Evolutionary conservation across 176 grass and related monocot genomes (phyloP).

Genomic region (Aechmea fasciata): DNA sequence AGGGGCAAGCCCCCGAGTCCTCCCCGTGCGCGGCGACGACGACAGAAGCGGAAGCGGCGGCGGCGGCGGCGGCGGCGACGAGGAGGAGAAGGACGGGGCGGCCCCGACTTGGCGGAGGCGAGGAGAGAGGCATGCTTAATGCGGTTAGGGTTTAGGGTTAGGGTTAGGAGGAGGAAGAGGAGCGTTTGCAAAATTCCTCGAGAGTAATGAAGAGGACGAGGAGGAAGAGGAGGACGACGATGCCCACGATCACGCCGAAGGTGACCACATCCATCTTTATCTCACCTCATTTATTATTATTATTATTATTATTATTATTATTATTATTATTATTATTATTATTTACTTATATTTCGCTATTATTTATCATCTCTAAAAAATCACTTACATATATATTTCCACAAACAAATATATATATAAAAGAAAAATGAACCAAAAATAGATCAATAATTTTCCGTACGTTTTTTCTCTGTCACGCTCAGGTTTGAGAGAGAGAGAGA

Average conservation of each 20-base stretch:
- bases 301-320: constrained; percentile 4
- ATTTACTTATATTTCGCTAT: background rate
- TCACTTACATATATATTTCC: background rate
- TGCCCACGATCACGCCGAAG: constrained; percentile 54
- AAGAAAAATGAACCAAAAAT: background rate
- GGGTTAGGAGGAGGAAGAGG: constrained; percentile 14
- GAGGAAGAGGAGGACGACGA: constrained; percentile 19
- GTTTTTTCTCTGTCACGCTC: no score
- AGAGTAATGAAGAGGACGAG: constrained; percentile 55
- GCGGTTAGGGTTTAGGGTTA: no score
- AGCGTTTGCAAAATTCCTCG: constrained; percentile 51
- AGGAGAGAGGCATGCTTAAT: no score
- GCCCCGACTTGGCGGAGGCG: background rate
- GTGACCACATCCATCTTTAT: constrained; percentile 55
- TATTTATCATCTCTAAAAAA: no score
- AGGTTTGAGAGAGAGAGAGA: no score
- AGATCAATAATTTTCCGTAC: no score
- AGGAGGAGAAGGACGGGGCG: constrained; percentile 7
- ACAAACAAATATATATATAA: background rate
- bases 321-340: constrained; percentile 1
- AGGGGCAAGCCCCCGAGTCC: constrained; percentile 22
- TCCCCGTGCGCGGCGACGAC: constrained; percentile 27
- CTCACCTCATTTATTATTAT: background rate
- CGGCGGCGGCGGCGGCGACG: constrained; percentile 16
- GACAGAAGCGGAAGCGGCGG: constrained; percentile 9